Conservation (phyloP, 139 green algal genomes). For the Trebouxia sp. region DNA sequence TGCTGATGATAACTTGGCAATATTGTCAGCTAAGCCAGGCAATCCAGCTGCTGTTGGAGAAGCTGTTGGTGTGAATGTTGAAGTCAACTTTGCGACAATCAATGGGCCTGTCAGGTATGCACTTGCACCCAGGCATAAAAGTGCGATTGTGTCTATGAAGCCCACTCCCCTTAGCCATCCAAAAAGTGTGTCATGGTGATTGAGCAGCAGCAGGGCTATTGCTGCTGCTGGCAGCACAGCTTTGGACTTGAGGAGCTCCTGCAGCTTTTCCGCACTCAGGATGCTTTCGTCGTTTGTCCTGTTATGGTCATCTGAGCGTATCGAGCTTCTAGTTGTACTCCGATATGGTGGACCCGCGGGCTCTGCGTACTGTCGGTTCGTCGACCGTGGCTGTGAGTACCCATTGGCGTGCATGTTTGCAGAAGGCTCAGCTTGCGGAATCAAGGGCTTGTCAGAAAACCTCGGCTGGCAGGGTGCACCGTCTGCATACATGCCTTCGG, state of each 20-base stretch:
- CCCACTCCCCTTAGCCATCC: background rate
- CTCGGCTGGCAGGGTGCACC: background rate
- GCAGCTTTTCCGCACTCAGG: background rate
- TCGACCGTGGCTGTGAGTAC: background rate
- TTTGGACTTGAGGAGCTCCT: background rate
- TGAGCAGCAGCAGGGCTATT: background rate
- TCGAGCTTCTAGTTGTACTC: no score
- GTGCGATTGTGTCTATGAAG: background rate
- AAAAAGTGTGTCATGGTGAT: background rate
- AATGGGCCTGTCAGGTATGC: background rate
- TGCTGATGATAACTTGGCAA: background rate
- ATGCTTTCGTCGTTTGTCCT: no score
- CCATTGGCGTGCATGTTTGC: no score
- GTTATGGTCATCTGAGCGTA: no score
- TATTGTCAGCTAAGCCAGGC: constrained; percentile 4
- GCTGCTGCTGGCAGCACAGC: background rate
- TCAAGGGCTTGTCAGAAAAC: background rate
- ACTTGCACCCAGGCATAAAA: background rate
- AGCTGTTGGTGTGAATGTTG: background rate
- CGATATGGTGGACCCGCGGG: background rate
- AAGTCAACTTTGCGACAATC: background rate
- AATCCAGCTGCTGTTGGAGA: background rate
- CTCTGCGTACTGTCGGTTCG: background rate
- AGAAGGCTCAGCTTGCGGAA: no score
- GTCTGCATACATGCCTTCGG: background rate